A percentile compares a stretch with the other conserved stretches of the same genome.
Evolutionary conservation across 305 asterid species (phyloP).

Genomic region (Rubia tinctorum): DNA sequence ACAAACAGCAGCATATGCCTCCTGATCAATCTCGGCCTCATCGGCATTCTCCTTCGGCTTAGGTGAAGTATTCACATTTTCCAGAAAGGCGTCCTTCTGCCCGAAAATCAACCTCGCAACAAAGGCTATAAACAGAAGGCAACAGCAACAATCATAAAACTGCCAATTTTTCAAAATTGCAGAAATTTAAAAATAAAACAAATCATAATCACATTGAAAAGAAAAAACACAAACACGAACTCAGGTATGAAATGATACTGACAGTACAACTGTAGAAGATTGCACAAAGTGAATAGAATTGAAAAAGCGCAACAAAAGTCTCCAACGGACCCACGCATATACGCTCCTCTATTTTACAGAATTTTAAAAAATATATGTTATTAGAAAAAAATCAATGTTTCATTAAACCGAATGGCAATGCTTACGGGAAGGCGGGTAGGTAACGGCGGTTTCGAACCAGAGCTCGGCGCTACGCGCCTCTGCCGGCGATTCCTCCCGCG

Average conservation of each 20-base stretch:
- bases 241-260: neutral
- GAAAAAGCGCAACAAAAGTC: neutral
- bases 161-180: neutral
- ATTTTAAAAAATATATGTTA: too few relatives aligned
- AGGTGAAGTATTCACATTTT: conserved; percentile 53
- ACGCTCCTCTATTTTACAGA: neutral
- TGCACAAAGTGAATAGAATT: neutral
- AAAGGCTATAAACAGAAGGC: conserved; percentile 52
- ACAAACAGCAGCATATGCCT: conserved; percentile 26
- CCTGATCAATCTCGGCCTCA: conserved; percentile 33
- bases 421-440: conserved; percentile 94
- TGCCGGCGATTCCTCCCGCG: conserved; percentile 47
- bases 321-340: conserved; percentile 7
- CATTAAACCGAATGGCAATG: conserved; percentile 2
- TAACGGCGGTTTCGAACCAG: conserved; percentile 82
- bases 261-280: conserved; percentile 13
- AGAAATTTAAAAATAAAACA: neutral
- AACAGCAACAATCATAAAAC: conserved; percentile 1
- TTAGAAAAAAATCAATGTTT: neutral
- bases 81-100: conserved; percentile 32
- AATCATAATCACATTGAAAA: neutral
- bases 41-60: conserved; percentile 58
- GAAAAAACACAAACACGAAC: neutral
- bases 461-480: conserved; percentile 60
- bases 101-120: conserved; percentile 44